Evolutionary conservation across 2,329 filamentous ascomycete genomes (phyloP), one percentile per base, ranked within the genome.

Genomic region (Talaromyces funiculosus): DNA sequence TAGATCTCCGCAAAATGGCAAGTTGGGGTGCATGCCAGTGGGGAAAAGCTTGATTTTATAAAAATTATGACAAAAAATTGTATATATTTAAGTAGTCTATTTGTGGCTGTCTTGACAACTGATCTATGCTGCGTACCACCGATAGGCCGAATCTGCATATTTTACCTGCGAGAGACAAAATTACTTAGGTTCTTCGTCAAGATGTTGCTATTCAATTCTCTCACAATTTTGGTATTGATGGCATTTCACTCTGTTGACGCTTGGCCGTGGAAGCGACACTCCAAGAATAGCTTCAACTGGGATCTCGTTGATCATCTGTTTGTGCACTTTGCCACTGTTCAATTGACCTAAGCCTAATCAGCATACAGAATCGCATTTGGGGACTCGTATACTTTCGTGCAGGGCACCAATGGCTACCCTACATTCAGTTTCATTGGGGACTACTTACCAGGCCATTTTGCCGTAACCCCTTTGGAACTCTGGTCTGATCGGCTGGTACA

Each of bases 381-480:
- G 18, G 71, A 72, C 56, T 72, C 70, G 6, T 73, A 72, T 24
- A 71, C 81, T 1, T 85, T 77, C 59, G 75, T 83, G 0, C 81
- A 84, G 72, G 82, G 82, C 9, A 80, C 78, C 0, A 68, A 75
- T n/a, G 82, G 82, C 3, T 77, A 72, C 33, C 71, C 77, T 57
- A 80, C 82, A 61, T 83, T 74, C 65, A 81, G 78, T 59, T 84
- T 83, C 69, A 83, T 84, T 49, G 81, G 80, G n/a, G 79, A 82
- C 63, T 73, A 75, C 51, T 70, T 80, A n/a, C 57, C 49, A 29
- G 49, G 49, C 7, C 72, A 82, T 60, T 55, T 45, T 16, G 42
- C 12, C 7, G 22, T 45, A 16, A 45, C 42, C 4, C 42, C 42
- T 14, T 45, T 22, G 22, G 42, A 45, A 14, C 42, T 45, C 2